phyloP scores from a whole-genome alignment of 257 asterid species.

The Perilla frutescens region DNA sequence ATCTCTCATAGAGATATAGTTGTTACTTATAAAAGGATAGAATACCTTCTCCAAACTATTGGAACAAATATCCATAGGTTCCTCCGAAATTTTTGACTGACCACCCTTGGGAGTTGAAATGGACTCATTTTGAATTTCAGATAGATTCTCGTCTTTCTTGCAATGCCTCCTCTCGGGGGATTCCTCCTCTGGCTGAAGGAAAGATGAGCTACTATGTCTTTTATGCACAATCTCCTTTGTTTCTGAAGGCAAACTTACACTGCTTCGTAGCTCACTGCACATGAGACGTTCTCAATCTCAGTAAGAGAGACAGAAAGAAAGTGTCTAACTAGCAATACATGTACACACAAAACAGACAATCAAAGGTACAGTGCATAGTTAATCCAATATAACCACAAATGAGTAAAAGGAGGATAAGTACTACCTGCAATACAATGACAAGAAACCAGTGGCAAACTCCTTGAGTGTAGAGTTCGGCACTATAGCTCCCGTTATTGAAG shows the following conservation, averaged over 20 bases:
- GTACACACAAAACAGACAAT: neutral
- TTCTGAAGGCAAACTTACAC: conserved; percentile 48
- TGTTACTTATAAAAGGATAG: conserved; percentile 25
- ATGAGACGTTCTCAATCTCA: conserved; percentile 31
- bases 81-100: conserved; percentile 30
- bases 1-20: conserved; percentile 8
- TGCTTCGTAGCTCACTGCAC: conserved; percentile 57
- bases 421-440: conserved; percentile 89
- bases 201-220: conserved; percentile 44
- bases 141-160: conserved; percentile 41
- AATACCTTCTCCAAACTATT: conserved; percentile 56
- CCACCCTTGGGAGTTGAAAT: conserved; percentile 43
- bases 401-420: conserved; percentile 20
- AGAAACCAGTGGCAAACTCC: conserved; percentile 63
- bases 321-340: conserved; percentile 18
- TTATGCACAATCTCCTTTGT: conserved; percentile 41
- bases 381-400: conserved; percentile 16
- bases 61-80: conserved; percentile 36
- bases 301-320: conserved; percentile 27
- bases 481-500: conserved; percentile 29
- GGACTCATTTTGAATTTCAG: conserved; percentile 37
- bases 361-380: neutral
- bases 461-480: conserved; percentile 53
- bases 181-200: conserved; percentile 51
- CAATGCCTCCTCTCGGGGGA: conserved; percentile 50